These are phyloP conservation scores for Diaporthe aspalathi DNA, from an alignment of 2,329 filamentous ascomycete species.

Conservation along the genomic window DNA sequence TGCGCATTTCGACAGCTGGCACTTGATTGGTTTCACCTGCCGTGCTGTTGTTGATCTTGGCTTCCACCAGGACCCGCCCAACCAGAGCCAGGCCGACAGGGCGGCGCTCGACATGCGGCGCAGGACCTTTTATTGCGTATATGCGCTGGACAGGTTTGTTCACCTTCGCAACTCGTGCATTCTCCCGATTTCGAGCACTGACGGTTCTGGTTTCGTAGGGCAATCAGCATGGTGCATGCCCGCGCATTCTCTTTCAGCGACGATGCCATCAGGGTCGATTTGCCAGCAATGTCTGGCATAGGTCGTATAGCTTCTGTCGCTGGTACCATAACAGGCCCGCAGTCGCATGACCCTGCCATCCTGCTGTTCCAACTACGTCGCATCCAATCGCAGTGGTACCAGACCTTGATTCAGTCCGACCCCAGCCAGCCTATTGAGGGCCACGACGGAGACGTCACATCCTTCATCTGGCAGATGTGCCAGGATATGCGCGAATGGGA, in stretches of 20 bases:
- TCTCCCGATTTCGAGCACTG: slow-evolving; percentile 41
- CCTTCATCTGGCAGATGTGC: slow-evolving; percentile 81
- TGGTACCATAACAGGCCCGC: slow-evolving; percentile 57
- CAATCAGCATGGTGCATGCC: slow-evolving; percentile 88
- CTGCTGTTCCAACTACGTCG: slow-evolving; percentile 86
- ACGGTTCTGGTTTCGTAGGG: slow-evolving; percentile 58
- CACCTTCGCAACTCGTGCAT: background rate
- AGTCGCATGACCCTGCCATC: slow-evolving; percentile 75
- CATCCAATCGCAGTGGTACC: slow-evolving; percentile 90
- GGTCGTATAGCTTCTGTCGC: slow-evolving; percentile 56
- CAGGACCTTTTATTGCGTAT: slow-evolving; percentile 90
- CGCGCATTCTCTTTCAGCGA: slow-evolving; percentile 94
- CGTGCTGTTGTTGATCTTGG: slow-evolving; percentile 90
- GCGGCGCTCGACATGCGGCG: slow-evolving; percentile 80
- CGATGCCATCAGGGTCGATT: slow-evolving; percentile 83
- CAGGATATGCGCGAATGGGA: slow-evolving; percentile 84
- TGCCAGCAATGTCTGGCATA: slow-evolving; percentile 68
- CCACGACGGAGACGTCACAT: slow-evolving; percentile 64
- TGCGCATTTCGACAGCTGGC: slow-evolving; percentile 93
- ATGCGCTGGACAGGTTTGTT: slow-evolving; percentile 83
- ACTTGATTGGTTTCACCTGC: slow-evolving; percentile 89
- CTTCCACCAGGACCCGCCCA: slow-evolving; percentile 89
- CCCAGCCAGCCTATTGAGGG: slow-evolving; percentile 68
- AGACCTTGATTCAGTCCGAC: slow-evolving; percentile 84
- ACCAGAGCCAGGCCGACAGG: slow-evolving; percentile 74